A percentile compares a stretch with the other conserved stretches of the same genome.
These are phyloP conservation scores for Boletus vinaceobasis DNA, from an alignment of 768 basidiomycete species.

Conservation along the genomic window DNA sequence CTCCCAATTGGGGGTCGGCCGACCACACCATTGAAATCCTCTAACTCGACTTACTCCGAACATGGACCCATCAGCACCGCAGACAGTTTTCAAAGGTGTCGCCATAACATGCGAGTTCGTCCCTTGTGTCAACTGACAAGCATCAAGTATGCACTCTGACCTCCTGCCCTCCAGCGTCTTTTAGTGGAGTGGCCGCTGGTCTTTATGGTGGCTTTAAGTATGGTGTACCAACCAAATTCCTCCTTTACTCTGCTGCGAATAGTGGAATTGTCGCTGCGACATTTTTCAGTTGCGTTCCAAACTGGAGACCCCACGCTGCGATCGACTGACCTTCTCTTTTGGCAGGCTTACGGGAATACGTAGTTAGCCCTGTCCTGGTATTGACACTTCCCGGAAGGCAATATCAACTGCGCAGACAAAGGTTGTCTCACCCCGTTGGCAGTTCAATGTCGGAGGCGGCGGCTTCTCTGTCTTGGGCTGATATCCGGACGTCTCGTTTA, in stretches of 20 bases:
- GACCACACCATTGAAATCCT: background rate
- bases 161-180: constrained; percentile 45
- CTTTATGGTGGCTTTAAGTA: constrained; percentile 47
- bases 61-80: constrained; percentile 33
- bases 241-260: constrained; percentile 65
- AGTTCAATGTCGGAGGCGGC: constrained; percentile 13
- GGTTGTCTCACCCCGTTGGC: constrained; percentile 21
- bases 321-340: background rate
- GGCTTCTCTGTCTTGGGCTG: constrained; percentile 39
- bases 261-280: constrained; percentile 66
- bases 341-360: constrained; percentile 71
- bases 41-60: background rate
- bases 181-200: constrained; percentile 47
- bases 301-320: background rate
- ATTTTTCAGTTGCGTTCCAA: constrained; percentile 66
- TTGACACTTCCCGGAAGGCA: constrained; percentile 43
- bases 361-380: constrained; percentile 61
- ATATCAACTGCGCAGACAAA: constrained; percentile 42
- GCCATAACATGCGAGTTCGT: constrained; percentile 80
- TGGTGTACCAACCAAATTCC: constrained; percentile 46
- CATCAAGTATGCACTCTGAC: constrained; percentile 21
- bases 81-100: constrained; percentile 55
- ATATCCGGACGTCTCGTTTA: constrained; percentile 56
- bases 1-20: constrained; percentile 1
- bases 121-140: constrained; percentile 14